Base-by-base conservation (phyloP, 805 yeast species). In the Groenewaldozyma salmanticensis region DNA sequence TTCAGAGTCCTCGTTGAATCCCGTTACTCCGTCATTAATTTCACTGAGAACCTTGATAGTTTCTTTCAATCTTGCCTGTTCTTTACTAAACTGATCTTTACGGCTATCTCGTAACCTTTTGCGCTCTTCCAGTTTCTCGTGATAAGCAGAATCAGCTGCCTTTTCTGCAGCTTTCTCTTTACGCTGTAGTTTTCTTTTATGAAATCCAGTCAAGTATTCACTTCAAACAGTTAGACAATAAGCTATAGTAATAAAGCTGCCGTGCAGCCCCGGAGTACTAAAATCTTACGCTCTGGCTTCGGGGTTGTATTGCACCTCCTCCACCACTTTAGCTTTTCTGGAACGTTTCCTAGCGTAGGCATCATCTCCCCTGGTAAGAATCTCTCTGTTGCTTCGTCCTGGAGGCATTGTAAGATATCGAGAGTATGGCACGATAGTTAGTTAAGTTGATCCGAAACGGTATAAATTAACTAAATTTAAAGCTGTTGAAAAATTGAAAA, bases 181-280 rank as follows among this genome's bases (percentile, higher is more conserved):
- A 59, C 97, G 73, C 55, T 83, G 83, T 15, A 90, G 59, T 59
- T 90, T 90, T 55, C 98, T 74, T 64, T 90, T 90, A 61, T 92
- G 97, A 61, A 90, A 90, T 32, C 98, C 98, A 2, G 96, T 90
- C 50, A 90, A 65, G 59, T 78, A 90, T 46, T 90, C 95, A 22
- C 66, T 60, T 19, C 47, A 46, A 7, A 15, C 4, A 37, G 39
- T 21, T 37, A 17, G 31, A 15, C 11, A 17, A 11, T 27, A 2
- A 16, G 32, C 27, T 31, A 19, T 29, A 18, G 16, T 27, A 15
- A 6, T 21, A 18, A 24, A 27, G 21, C 24, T 9, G 17, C 32
- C 5, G 13, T 9, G 7, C 22, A 13, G 21, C 24, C n/a, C 31
- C 32, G 27, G 13, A 24, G 7, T 36, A 13, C 7, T n/a, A 7